Percentiles rank a stretch among this genome's conserved stretches.
These are phyloP conservation scores for Pterulicium gracile DNA, from an alignment of 1,284 basidiomycete genomes.

Conservation along the genomic window DNA sequence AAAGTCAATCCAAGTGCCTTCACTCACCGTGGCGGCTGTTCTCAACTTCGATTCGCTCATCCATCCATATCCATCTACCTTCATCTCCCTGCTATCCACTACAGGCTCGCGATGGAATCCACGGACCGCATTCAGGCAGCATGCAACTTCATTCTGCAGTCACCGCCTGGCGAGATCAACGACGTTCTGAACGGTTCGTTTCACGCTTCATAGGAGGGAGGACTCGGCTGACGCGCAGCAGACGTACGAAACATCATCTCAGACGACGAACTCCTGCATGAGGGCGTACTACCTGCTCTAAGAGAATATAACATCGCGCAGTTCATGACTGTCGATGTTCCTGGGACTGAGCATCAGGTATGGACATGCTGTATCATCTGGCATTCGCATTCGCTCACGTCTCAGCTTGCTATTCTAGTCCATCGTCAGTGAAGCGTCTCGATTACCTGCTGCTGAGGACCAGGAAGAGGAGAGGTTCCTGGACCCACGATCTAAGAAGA, in stretches of 20 bases:
- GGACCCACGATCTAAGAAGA: constrained; percentile 69
- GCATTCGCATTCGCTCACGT: constrained; percentile 1
- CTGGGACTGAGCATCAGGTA: constrained; percentile 64
- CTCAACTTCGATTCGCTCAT: too few relatives aligned
- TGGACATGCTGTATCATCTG: too few relatives aligned
- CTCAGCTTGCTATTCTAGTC: constrained; percentile 31
- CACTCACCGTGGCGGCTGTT: too few relatives aligned
- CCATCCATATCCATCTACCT: too few relatives aligned
- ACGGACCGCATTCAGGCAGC: constrained; percentile 60
- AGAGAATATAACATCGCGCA: constrained; percentile 79
- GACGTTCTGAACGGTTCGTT: constrained; percentile 79
- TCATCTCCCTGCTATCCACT: constrained; percentile 3
- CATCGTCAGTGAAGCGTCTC: constrained; percentile 65
- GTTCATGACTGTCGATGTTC: constrained; percentile 75
- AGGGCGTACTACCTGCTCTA: constrained; percentile 66
- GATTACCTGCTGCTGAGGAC: constrained; percentile 25
- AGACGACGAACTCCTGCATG: constrained; percentile 74
- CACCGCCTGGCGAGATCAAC: constrained; percentile 92
- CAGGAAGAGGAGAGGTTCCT: constrained; percentile 59
- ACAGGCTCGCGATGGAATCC: constrained; percentile 33
- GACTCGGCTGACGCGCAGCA: constrained; percentile 21
- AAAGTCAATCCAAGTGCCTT: too few relatives aligned
- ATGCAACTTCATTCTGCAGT: constrained; percentile 73
- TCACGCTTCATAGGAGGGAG: constrained; percentile 4
- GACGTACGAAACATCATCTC: constrained; percentile 84